Base-by-base conservation (phyloP, 768 basidiomycete genomes). In the Lactifluus pinguis region DNA sequence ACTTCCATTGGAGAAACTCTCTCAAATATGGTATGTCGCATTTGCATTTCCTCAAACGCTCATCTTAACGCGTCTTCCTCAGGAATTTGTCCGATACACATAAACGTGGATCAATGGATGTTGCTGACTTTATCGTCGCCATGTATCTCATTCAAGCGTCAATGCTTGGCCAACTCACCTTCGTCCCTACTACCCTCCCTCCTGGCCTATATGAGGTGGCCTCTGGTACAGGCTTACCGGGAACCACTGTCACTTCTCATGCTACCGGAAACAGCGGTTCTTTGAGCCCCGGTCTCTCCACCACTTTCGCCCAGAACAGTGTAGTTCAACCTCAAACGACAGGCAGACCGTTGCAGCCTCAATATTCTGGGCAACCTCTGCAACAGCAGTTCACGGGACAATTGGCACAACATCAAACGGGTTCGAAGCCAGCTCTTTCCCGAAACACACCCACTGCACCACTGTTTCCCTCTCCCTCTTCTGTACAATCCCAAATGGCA, bases 51-150 rank as follows among this genome's bases (percentile, higher is more conserved):
- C 11, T 32, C 34, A 39, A 36, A 25, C 54, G 21, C 32, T 45
- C 17, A 6, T 49, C 55, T 38, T 49, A n/a, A 61, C 44, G 41
- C 42, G n/a, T 19, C 53, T 42, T 45, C 44, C 14, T 19, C 67
- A 97, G 94, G 95, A 87, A 80, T 64, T 81, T 99, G 42, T 89
- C 95, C n/a, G 97, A 99, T 72, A 95, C 94, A 4, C 89, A 95
- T 73, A 83, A 89, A 66, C 82, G 97, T 62, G 95, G 97, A 54
- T 76, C 80, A 13, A 84, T 99, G 61, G 97, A 99, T 71, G 76
- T 84, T 15, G 79, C 87, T 49, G 97, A 99, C 73, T 99, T 99
- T 70, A 86, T 89, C 61, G 84, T 99, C 68, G 97, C 87, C 44
- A 95, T 97, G 94, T 92, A 92, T 72, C 83, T 98, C 70, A 94